Evolutionary conservation across 1,284 basidiomycete species (phyloP).

Genomic region (Pholiota adiposa): DNA sequence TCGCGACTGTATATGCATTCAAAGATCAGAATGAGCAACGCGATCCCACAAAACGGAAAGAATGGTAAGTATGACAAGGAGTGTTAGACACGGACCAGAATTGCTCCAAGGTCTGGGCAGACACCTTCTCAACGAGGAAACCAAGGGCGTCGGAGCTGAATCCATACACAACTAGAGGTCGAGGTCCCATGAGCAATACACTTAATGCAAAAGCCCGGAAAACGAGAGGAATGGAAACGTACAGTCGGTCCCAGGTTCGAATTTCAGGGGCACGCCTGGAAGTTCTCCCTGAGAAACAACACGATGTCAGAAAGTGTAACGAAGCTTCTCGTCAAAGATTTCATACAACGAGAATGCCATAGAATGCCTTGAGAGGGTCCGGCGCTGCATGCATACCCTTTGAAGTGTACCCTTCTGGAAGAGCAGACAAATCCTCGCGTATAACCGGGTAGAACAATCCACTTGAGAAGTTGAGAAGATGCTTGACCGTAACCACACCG

Average conservation of each 20-base stretch:
- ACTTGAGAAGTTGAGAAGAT: slow-evolving; percentile 34
- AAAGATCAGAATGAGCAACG: not conserved
- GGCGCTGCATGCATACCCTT: slow-evolving; percentile 21
- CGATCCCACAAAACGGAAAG: slow-evolving; percentile 8
- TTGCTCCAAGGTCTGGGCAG: slow-evolving; percentile 33
- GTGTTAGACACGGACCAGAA: slow-evolving; percentile 31
- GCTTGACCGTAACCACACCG: slow-evolving; percentile 25
- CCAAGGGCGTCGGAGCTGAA: slow-evolving; percentile 31
- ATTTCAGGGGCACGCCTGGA: slow-evolving; percentile 30
- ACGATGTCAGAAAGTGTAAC: not conserved
- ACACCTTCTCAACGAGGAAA: slow-evolving; percentile 32
- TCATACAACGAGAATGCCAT: slow-evolving; percentile 20
- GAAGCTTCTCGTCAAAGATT: not conserved
- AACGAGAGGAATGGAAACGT: not conserved
- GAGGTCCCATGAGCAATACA: not conserved
- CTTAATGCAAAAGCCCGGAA: not conserved
- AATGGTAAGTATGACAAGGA: no score
- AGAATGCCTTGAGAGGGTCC: slow-evolving; percentile 20
- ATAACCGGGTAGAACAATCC: slow-evolving; percentile 30
- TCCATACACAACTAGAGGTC: slow-evolving; percentile 36
- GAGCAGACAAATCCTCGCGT: slow-evolving; percentile 1
- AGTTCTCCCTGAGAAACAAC: slow-evolving; percentile 24
- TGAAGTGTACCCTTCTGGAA: slow-evolving; percentile 19
- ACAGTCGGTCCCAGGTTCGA: slow-evolving; percentile 37
- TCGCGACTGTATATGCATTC: slow-evolving; percentile 9